These are phyloP conservation scores for Delonix regia DNA, from an alignment of 306 rosid genomes.

Conservation along the genomic window DNA sequence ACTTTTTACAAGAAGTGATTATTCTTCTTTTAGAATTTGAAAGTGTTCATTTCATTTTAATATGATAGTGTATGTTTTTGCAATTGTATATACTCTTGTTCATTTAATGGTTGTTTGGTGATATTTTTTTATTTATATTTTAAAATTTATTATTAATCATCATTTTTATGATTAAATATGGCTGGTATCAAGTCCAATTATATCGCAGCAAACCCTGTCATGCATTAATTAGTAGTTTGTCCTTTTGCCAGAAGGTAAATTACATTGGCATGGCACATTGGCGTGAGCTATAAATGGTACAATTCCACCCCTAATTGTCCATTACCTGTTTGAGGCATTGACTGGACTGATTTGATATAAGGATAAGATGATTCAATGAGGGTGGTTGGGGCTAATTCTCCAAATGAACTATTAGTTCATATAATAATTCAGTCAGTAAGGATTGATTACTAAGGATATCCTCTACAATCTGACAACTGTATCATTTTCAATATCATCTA, in stretches of 20 bases:
- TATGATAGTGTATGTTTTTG: background rate
- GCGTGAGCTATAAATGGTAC: conserved; percentile 4
- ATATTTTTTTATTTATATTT: background rate
- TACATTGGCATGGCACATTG: conserved; percentile 9
- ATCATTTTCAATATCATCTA: conserved; percentile 33
- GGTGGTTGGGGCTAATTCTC: conserved; percentile 10
- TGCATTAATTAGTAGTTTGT: conserved; percentile 30
- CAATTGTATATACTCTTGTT: background rate
- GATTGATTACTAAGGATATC: background rate
- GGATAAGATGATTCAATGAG: conserved; percentile 38
- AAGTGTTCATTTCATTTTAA: background rate
- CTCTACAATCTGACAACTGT: background rate
- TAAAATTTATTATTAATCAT: background rate
- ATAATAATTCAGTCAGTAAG: background rate
- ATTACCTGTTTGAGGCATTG: conserved; percentile 31
- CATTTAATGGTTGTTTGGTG: background rate
- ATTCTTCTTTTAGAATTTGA: background rate
- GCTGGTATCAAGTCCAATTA: background rate
- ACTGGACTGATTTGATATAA: conserved; percentile 20
- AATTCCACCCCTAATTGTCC: conserved; percentile 11
- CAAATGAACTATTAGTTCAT: conserved; percentile 32
- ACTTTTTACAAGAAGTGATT: no score
- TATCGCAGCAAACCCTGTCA: background rate
- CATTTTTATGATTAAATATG: background rate
- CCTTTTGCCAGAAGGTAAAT: conserved; percentile 24